Evolutionary conservation across 2,329 filamentous ascomycete genomes (phyloP).

Genomic region (Diaporthe citriasiana): DNA sequence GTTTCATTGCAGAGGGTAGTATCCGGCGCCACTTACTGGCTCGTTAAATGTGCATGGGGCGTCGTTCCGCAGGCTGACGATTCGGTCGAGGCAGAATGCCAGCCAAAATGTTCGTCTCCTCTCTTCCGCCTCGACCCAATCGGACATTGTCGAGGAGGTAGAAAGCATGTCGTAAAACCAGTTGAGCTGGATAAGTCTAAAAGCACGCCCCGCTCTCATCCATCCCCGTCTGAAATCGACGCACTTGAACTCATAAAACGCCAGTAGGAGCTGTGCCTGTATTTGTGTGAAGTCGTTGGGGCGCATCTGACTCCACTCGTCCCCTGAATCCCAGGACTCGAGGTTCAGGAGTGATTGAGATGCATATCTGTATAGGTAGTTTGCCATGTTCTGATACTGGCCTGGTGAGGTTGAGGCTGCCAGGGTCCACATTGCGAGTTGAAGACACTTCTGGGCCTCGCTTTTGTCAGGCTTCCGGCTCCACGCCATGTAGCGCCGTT

Average conservation of each 20-base stretch:
- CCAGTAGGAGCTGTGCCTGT: conserved; percentile 47
- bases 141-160: conserved; percentile 7
- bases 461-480: conserved; percentile 28
- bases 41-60: conserved; percentile 32
- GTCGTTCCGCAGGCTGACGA: conserved; percentile 17
- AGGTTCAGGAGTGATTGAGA: conserved; percentile 39
- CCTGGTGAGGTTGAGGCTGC: conserved; percentile 51
- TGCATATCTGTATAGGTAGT: conserved; percentile 30
- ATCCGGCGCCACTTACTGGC: not conserved
- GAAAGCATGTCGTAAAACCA: conserved; percentile 30
- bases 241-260: conserved; percentile 46
- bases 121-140: conserved; percentile 32
- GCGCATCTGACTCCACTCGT: conserved; percentile 23
- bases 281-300: conserved; percentile 44
- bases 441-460: conserved; percentile 46
- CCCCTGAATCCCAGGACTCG: conserved; percentile 39
- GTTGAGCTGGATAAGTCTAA: conserved; percentile 45
- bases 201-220: conserved; percentile 47
- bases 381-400: conserved; percentile 47
- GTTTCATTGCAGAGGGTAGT: not conserved
- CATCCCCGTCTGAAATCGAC: conserved; percentile 46
- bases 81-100: conserved; percentile 31
- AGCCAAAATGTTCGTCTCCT: conserved; percentile 35
- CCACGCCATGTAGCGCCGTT: conserved; percentile 42
- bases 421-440: conserved; percentile 55